Conservation (phyloP, 2,329 filamentous ascomycete genomes). For the Paramyrothecium sp. region DNA sequence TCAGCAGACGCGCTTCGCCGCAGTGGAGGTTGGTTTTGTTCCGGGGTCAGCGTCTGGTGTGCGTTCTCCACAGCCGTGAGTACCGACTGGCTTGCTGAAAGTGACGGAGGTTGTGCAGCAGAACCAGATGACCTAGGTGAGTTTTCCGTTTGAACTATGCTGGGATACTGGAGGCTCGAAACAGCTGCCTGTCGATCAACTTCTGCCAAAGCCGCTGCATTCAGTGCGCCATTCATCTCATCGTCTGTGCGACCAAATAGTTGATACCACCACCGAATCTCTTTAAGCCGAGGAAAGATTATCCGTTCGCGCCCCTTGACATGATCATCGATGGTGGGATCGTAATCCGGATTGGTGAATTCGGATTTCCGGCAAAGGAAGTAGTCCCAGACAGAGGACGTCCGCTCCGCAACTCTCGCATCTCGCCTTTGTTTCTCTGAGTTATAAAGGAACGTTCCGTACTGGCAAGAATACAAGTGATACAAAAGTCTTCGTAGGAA, state of each 20-base stretch:
- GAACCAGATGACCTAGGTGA: conserved; percentile 20
- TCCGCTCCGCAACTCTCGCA: conserved; percentile 65
- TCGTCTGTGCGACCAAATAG: conserved; percentile 81
- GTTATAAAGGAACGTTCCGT: conserved; percentile 95
- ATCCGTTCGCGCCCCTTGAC: conserved; percentile 78
- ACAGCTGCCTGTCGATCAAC: conserved; percentile 35
- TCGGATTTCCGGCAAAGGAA: conserved; percentile 79
- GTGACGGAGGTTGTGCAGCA: conserved; percentile 36
- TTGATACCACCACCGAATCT: conserved; percentile 93
- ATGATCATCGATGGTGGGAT: conserved; percentile 72
- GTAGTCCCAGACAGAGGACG: conserved; percentile 92
- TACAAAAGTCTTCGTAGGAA: conserved; percentile 88
- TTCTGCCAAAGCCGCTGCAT: conserved; percentile 52
- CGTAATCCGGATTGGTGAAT: conserved; percentile 81
- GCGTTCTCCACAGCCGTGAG: conserved; percentile 59
- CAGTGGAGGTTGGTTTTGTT: conserved; percentile 30
- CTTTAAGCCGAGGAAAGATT: conserved; percentile 72
- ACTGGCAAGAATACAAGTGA: conserved; percentile 93
- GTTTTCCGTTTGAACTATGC: conserved; percentile 21
- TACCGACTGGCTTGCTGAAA: conserved; percentile 48
- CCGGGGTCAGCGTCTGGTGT: conserved; percentile 48
- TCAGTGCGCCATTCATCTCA: conserved; percentile 82
- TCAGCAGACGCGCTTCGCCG: conserved; percentile 46
- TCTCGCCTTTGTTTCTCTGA: conserved; percentile 85
- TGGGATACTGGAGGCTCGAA: conserved; percentile 28